Base-by-base conservation (phyloP, 108 stramenopile species). In the Thalassiosira profunda region DNA sequence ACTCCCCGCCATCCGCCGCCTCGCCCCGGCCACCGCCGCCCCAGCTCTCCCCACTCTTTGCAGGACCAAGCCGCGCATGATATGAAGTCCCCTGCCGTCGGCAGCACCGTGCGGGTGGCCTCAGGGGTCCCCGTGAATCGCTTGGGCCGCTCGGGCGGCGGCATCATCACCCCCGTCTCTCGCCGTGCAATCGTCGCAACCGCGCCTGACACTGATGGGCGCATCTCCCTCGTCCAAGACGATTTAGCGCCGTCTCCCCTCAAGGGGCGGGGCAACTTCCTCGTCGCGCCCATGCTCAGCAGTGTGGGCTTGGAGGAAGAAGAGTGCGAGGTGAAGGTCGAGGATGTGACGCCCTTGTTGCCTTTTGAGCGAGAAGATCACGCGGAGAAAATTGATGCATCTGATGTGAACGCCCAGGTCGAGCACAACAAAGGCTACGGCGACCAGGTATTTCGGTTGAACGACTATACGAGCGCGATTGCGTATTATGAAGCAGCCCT, bases 401-500 rank as follows among this genome's bases (percentile, higher is more conserved):
- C 4, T 6, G 24, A 4, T 21, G 6, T 10, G 4, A 33, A 12
- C 12, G 56, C 46, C 20, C 9, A 31, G 25, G 44, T 57, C 21
- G n/a, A 45, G 23, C 14, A 10, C 3, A 59, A 65, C 47, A 91
- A 91, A 71, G 79, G 74, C 21, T 46, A 58, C 11, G 90, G 79
- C 12, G 90, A 91, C 58, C 56, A 70, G 28, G 54, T 91, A 3
- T 56, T 88, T 5, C 67, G 77, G 46, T 38, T 81, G 10, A 63
- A 74, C 26, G 90, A 91, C 67, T 74, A 80, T 23, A 61, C 85
- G 21, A 62, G 67, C 8, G 87, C 90, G 12, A 49, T 82, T 31
- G 40, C 79, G 1, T 86, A 85, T 58, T 91, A 88, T 40, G 87
- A 91, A 63, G 74, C 53, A 9, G 85, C 86, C 8, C 52, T 88